A percentile compares a stretch with the other conserved stretches of the same genome.
Evolutionary conservation across 306 rosid species (phyloP).

Genomic region (Dryas octopetala): DNA sequence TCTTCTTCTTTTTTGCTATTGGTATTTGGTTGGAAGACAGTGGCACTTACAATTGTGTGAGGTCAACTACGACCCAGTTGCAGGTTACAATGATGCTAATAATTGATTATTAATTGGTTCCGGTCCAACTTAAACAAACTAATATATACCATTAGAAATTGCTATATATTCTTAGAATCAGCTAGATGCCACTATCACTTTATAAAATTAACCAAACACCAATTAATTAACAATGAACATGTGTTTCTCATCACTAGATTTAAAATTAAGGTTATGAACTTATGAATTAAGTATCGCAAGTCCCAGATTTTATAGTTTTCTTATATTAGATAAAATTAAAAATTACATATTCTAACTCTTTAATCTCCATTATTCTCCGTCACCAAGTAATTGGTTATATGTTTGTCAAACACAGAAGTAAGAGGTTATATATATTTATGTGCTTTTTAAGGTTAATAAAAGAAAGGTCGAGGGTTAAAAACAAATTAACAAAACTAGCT

Average conservation of each 20-base stretch:
- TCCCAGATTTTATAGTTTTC: not conserved
- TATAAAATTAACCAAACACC: not conserved
- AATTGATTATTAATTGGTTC: constrained; percentile 8
- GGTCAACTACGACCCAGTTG: constrained; percentile 18
- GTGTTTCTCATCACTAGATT: constrained; percentile 1
- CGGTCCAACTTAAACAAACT: constrained; percentile 13
- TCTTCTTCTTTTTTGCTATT: no score
- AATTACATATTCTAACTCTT: no score
- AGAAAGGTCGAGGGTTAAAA: no score
- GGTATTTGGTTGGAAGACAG: no score
- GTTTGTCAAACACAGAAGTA: no score
- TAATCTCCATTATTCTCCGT: no score
- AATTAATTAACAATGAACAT: not conserved
- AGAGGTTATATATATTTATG: no score
- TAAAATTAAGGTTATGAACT: not conserved
- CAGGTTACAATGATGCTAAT: not conserved
- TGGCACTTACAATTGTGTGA: not conserved
- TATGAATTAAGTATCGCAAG: no score
- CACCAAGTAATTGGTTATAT: no score
- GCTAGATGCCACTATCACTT: not conserved
- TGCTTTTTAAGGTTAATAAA: no score
- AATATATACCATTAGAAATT: not conserved
- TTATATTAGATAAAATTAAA: no score
- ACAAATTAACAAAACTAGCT: no score
- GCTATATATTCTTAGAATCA: not conserved